These are phyloP conservation scores for Nakazawaea holstii DNA, from an alignment of 805 yeast genomes.

Conservation along the genomic window DNA sequence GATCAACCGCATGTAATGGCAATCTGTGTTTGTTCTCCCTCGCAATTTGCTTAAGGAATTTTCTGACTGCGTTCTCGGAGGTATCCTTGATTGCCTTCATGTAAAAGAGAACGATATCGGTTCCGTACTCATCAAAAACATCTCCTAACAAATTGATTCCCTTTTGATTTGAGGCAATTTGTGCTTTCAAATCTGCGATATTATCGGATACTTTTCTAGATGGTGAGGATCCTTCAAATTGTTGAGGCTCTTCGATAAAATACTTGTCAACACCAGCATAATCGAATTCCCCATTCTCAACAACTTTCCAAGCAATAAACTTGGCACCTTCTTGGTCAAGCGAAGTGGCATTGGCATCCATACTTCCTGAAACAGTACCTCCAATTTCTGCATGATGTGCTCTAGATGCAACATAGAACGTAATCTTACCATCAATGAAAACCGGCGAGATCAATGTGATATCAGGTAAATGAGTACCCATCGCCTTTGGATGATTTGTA, in stretches of 20 bases:
- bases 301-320: constrained; percentile 46
- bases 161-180: constrained; percentile 40
- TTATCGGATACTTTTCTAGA: constrained; percentile 51
- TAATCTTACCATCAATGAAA: constrained; percentile 35
- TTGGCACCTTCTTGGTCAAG: constrained; percentile 54
- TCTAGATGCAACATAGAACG: constrained; percentile 51
- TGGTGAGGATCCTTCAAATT: constrained; percentile 43
- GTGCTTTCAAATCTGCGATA: constrained; percentile 36
- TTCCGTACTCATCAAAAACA: constrained; percentile 33
- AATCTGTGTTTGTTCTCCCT: constrained; percentile 27
- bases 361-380: constrained; percentile 53
- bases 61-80: constrained; percentile 35
- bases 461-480: constrained; percentile 45
- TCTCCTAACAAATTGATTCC: constrained; percentile 35
- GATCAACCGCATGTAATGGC: constrained; percentile 37
- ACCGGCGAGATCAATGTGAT: constrained; percentile 57
- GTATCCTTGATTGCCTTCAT: constrained; percentile 35
- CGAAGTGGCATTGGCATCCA: constrained; percentile 49
- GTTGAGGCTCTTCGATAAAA: constrained; percentile 44
- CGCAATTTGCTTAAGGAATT: constrained; percentile 25
- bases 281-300: constrained; percentile 43
- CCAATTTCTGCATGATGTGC: constrained; percentile 65
- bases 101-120: constrained; percentile 30
- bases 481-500: constrained; percentile 38
- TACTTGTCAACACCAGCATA: constrained; percentile 42